Base-by-base conservation (phyloP, 768 basidiomycete species). In the Mycena polygramma region DNA sequence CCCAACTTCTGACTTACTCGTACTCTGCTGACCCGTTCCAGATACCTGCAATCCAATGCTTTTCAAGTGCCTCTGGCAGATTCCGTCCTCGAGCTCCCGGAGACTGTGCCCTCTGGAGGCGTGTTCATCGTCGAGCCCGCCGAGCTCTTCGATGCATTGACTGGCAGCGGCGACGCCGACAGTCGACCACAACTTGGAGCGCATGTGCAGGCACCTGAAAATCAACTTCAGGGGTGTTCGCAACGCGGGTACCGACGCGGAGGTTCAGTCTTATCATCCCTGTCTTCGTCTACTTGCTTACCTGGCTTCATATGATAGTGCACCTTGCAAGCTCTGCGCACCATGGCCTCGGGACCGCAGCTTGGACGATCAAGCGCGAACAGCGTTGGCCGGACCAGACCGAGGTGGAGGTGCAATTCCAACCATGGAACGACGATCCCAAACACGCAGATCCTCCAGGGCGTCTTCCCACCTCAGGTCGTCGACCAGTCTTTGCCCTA, bases 181-280 rank as follows among this genome's bases (percentile, higher is more conserved):
- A 82, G n/a, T 83, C 59, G 85, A 91, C 77, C 85, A 86, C 51
- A 81, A 87, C 55, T 85, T 97, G 24, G 87, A 87, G 69, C 87
- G 89, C 46, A 85, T 90, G 37, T 93, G 91, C 78, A 81, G 82
- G 54, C 87, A 90, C 60, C 84, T 96, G 24, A 86, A 89, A 58
- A 84, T 95, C 58, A 71, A 80, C 0, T 87, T 88, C 1, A 72
- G 84, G 41, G 82, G 85, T 73, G 72, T 92, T 66, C 95, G 95
- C 83, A 97, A 96, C 75, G 94, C 93, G 1, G 94, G 94, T 0
- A 96, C 95, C 75, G 94, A 96, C 77, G 94, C 94, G 1, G 86
- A 92, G 77, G 94, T 95, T 74, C 49, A n/a, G 90, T 81, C n/a
- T 3, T 51, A 20, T 57, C 20, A 3, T 17, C 45, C 52, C 35